These are phyloP conservation scores for Fusarium hainanense DNA, from an alignment of 2,329 filamentous ascomycete species.

Conservation along the genomic window DNA sequence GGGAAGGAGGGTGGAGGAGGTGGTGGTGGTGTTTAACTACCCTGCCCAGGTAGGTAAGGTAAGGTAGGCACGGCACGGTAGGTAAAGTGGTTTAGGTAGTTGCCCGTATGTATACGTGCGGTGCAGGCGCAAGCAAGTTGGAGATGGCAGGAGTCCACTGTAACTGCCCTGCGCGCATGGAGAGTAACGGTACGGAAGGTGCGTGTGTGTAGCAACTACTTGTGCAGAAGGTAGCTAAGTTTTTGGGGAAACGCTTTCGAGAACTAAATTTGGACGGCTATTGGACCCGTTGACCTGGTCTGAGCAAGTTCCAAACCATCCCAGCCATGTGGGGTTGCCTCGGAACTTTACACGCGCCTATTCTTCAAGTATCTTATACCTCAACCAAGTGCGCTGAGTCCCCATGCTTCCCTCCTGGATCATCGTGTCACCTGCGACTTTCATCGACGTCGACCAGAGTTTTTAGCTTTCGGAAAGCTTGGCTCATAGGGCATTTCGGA, in stretches of 20 bases:
- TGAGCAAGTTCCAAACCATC: constrained; percentile 4
- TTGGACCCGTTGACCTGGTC: constrained; percentile 11
- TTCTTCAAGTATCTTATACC: constrained; percentile 26
- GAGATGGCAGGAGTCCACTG: constrained; percentile 31
- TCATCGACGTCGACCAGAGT: constrained; percentile 40
- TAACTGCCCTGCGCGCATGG: constrained; percentile 17
- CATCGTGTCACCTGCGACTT: constrained; percentile 42
- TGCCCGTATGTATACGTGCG: background rate
- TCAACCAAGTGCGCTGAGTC: constrained; percentile 7
- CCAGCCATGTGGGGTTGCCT: constrained; percentile 34
- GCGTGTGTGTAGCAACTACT: constrained; percentile 10
- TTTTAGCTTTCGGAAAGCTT: constrained; percentile 19
- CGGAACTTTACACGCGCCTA: constrained; percentile 27
- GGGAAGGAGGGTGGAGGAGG: constrained; percentile 15
- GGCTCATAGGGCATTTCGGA: background rate
- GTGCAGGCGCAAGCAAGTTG: constrained; percentile 7
- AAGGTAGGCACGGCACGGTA: constrained; percentile 3
- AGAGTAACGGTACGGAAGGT: constrained; percentile 25
- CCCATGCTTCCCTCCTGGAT: constrained; percentile 36
- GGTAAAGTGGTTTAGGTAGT: constrained; percentile 30
- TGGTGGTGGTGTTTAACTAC: constrained; percentile 35
- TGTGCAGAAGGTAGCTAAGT: constrained; percentile 9
- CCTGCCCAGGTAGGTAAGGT: background rate
- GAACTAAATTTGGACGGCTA: background rate
- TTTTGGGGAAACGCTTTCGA: constrained; percentile 28